Base-by-base conservation (phyloP, 495 filamentous ascomycete species). In the Podospora tetraspora region DNA sequence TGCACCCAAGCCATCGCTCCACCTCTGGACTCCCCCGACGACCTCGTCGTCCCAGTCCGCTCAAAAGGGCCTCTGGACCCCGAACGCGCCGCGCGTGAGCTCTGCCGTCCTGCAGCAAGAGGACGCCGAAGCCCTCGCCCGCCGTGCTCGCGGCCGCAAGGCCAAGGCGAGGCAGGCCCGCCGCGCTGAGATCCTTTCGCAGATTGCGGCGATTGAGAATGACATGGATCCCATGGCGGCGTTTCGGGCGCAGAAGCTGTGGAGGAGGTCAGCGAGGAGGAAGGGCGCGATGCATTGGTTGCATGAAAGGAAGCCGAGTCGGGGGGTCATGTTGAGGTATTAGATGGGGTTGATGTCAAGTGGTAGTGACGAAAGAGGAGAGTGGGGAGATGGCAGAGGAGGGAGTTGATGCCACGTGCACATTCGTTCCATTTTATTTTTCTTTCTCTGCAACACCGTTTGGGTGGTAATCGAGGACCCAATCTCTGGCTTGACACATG, bases 131-230 rank as follows among this genome's bases (percentile, higher is more conserved):
- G 69, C 73, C 8, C 27, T 27, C 19, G 56, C 57, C 10, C 68
- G 69, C 10, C 66, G 73, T 13, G 68, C 67, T 0, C 63, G 67
- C n/a, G 62, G 71, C 24, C 27, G 76, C 13, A 68, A 71, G 66
- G 30, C 25, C 19, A 63, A 61, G 27, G 69, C 73, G 66, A 70
- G 62, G 37, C 32, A 58, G 43, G 29, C 30, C 30, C 56, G 68
- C 9, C 22, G 52, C 22, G 64, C 25, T 1, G 75, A 77, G 71
- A 72, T 77, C 22, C 58, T 74, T 22, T 69, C 52, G 57, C 70
- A 73, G 59, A 76, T 74, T 59, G 63, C 62, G 5, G 71, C 67
- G 59, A 61, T 76, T 16, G 71, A 74, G 65, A 13, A 21, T 1
- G 71, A 71, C 10, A 19, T 64, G 13, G 60, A 72, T 3, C 64